Percentiles rank a stretch among this genome's conserved stretches.
These are phyloP conservation scores for Rhododendron vialii DNA, from an alignment of 148 eudicot genomes.

Conservation along the genomic window DNA sequence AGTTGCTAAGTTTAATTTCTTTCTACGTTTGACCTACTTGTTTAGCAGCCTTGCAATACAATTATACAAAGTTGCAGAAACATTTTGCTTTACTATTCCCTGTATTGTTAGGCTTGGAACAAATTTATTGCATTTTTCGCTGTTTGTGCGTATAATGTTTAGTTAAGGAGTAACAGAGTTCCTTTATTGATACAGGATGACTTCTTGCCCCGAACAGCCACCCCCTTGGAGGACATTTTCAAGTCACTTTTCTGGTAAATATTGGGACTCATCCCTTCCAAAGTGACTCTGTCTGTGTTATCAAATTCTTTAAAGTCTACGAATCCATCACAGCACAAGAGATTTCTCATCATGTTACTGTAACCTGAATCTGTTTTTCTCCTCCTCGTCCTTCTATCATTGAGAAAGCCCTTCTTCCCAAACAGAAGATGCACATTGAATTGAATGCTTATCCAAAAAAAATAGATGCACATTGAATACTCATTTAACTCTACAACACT, in stretches of 20 bases:
- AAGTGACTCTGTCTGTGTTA: not conserved
- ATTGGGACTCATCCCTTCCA: not conserved
- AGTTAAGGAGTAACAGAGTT: not conserved
- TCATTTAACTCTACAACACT: not conserved
- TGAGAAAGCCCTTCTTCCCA: slow-evolving; percentile 3
- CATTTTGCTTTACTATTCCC: not conserved
- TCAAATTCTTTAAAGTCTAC: not conserved
- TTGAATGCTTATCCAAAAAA: too few relatives aligned
- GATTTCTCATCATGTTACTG: not conserved
- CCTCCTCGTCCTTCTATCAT: not conserved
- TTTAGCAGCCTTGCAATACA: not conserved
- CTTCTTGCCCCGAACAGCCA: slow-evolving; percentile 97
- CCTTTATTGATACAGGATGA: slow-evolving; percentile 60
- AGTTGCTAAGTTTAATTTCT: not conserved
- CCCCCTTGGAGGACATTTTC: slow-evolving; percentile 95
- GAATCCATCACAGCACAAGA: not conserved
- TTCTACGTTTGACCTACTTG: not conserved
- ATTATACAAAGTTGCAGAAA: too few relatives aligned
- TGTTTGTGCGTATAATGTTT: not conserved
- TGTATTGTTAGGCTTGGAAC: not conserved
- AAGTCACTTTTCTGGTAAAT: slow-evolving; percentile 91
- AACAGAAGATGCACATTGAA: not conserved
- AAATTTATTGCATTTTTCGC: not conserved
- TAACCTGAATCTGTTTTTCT: not conserved
- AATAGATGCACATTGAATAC: not conserved